Evolutionary conservation across 495 filamentous ascomycete species (phyloP).

Genomic region (Neurospora sp.): DNA sequence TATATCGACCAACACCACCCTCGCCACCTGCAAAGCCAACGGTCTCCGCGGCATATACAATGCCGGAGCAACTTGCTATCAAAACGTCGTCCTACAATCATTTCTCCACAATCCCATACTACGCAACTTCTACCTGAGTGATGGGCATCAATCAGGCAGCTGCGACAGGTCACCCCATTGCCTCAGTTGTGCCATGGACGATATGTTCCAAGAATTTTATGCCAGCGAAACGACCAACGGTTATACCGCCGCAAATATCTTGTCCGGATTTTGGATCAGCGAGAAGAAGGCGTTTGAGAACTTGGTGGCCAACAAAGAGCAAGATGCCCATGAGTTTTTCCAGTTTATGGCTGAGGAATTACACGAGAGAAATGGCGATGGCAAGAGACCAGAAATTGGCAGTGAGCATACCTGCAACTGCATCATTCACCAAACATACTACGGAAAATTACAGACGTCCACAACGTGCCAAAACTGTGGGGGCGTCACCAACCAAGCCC

Average conservation of each 20-base stretch:
- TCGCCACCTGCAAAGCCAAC: conserved; percentile 57
- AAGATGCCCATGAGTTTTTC: conserved; percentile 93
- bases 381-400: conserved; percentile 40
- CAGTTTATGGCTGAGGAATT: conserved; percentile 84
- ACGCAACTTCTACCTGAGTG: conserved; percentile 74
- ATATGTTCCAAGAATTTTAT: conserved; percentile 87
- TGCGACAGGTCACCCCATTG: conserved; percentile 61
- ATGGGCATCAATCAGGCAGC: conserved; percentile 63
- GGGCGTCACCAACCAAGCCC: conserved; percentile 64
- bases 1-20: conserved; percentile 49
- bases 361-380: conserved; percentile 56
- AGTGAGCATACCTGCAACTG: conserved; percentile 64
- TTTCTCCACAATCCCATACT: conserved; percentile 83
- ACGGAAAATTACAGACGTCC: conserved; percentile 75
- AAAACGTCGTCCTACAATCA: conserved; percentile 81
- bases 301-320: conserved; percentile 84
- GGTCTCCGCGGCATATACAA: conserved; percentile 86
- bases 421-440: conserved; percentile 82
- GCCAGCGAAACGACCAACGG: conserved; percentile 69
- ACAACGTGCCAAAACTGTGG: conserved; percentile 78
- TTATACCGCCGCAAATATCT: conserved; percentile 71
- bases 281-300: conserved; percentile 51
- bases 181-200: conserved; percentile 77
- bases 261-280: conserved; percentile 69
- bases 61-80: conserved; percentile 87